Evolutionary conservation across 139 green algal species (phyloP).

Genomic region (Coccomyxa sp.): DNA sequence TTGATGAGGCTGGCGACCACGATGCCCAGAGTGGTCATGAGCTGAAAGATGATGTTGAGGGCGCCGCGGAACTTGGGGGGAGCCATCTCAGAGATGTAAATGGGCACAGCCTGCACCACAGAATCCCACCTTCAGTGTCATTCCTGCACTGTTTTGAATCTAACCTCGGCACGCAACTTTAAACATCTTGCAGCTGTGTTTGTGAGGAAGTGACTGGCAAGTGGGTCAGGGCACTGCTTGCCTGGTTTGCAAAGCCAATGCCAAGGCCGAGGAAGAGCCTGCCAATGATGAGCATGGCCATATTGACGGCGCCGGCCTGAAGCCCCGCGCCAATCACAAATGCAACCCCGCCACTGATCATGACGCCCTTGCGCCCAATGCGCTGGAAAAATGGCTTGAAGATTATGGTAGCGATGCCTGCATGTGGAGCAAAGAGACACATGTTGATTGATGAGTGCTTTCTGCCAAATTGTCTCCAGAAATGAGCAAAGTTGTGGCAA

Average conservation of each 20-base stretch:
- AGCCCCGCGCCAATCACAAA: background rate
- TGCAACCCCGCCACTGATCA: background rate
- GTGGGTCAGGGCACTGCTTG: background rate
- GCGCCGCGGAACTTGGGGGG: slow-evolving; percentile 33
- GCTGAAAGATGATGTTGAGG: slow-evolving; percentile 62
- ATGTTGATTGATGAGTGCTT: background rate
- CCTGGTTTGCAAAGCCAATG: slow-evolving; percentile 48
- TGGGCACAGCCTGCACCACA: background rate
- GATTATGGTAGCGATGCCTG: background rate
- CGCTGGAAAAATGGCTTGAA: background rate
- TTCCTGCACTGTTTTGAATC: background rate
- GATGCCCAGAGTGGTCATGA: slow-evolving; percentile 42
- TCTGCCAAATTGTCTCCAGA: background rate
- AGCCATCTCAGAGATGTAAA: slow-evolving; percentile 48
- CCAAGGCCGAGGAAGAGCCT: slow-evolving; percentile 59
- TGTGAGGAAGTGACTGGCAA: background rate
- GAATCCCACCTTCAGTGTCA: background rate
- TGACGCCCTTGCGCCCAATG: background rate
- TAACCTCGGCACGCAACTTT: background rate
- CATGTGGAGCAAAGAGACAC: background rate
- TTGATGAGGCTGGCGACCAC: slow-evolving; percentile 3
- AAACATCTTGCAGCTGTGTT: background rate
- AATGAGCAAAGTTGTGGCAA: background rate
- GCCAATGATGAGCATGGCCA: slow-evolving; percentile 58
- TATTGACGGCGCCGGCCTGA: slow-evolving; percentile 17